A percentile compares a stretch with the other conserved stretches of the same genome.
phyloP scores from a whole-genome alignment of 2,329 filamentous ascomycete species.

The Penicillium sp. region DNA sequence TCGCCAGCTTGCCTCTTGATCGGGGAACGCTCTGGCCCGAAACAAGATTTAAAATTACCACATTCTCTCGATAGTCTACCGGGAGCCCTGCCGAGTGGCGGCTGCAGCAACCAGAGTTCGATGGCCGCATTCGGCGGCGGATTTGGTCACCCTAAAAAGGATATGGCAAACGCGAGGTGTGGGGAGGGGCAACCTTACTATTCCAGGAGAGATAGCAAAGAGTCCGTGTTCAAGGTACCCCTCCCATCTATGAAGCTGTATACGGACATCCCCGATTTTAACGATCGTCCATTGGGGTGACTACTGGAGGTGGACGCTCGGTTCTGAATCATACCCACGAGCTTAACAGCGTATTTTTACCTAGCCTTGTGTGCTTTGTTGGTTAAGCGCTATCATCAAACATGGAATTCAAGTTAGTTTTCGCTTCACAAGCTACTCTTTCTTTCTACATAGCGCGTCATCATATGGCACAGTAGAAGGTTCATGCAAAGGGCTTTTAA shows the following conservation, averaged over 20 bases:
- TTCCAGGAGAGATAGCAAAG: background rate
- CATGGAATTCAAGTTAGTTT: no score
- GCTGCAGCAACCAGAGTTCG: background rate
- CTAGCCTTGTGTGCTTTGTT: no score
- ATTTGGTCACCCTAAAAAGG: background rate
- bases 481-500: slow-evolving; percentile 1
- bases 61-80: background rate
- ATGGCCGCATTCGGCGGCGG: background rate
- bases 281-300: no score
- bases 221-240: background rate
- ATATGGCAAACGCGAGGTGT: background rate
- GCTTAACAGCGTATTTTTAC: no score
- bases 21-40: background rate
- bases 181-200: no score
- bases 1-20: background rate
- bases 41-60: background rate
- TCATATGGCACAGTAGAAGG: background rate
- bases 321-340: no score
- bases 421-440: no score
- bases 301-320: no score
- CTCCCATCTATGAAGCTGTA: background rate
- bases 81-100: slow-evolving; percentile 17
- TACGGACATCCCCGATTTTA: background rate
- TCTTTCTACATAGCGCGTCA: background rate
- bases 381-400: no score